Percentiles rank a stretch among this genome's conserved stretches.
Conservation (phyloP, 371 early-diverging fungal species). For the Mortierella sp. region DNA sequence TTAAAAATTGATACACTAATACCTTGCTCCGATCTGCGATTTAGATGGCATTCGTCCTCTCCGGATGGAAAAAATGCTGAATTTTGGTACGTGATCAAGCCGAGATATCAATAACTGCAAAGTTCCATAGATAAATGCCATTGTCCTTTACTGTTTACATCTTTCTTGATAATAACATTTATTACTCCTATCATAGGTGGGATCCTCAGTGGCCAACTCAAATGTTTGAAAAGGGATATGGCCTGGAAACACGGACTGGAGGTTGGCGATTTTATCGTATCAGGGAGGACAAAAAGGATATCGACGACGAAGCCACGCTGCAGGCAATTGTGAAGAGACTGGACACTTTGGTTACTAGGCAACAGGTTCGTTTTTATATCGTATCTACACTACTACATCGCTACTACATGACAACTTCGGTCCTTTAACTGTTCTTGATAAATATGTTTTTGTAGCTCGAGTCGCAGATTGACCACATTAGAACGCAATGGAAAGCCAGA, state of each 20-base stretch:
- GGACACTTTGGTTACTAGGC: conserved; percentile 67
- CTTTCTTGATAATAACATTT: background rate
- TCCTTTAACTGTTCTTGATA: background rate
- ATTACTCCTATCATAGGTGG: conserved; percentile 55
- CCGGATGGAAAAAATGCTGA: conserved; percentile 77
- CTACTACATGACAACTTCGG: background rate
- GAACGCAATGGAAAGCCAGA: conserved; percentile 52
- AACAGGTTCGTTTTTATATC: conserved; percentile 37
- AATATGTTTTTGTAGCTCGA: conserved; percentile 28
- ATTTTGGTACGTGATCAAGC: conserved; percentile 59
- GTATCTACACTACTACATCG: background rate
- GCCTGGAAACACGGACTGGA: conserved; percentile 66
- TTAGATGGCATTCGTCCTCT: conserved; percentile 73
- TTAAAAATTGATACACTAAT: background rate
- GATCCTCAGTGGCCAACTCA: conserved; percentile 70
- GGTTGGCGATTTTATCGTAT: conserved; percentile 80
- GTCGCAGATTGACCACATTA: conserved; percentile 39
- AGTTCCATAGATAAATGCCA: background rate
- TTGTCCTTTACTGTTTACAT: background rate
- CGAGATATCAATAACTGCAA: background rate
- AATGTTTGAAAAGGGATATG: conserved; percentile 73
- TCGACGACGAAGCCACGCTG: conserved; percentile 74
- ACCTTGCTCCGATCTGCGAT: background rate
- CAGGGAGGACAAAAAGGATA: conserved; percentile 77
- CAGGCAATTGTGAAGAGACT: conserved; percentile 67